A percentile compares a stretch with the other conserved stretches of the same genome.
phyloP scores from a whole-genome alignment of 768 basidiomycete genomes.

The Tricholoma flavovirens region DNA sequence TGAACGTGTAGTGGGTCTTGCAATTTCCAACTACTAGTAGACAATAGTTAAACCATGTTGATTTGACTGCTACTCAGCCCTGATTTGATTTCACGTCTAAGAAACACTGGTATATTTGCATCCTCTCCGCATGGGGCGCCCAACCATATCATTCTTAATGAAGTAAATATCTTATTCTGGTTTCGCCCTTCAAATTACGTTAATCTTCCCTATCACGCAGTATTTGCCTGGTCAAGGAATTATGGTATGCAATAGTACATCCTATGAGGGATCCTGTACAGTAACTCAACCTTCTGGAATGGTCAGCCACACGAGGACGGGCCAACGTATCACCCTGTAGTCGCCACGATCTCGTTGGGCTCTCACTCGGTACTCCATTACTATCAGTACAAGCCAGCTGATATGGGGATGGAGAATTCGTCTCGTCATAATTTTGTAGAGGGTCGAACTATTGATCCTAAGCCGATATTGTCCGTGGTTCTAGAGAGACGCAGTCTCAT shows the following conservation, averaged over 20 bases:
- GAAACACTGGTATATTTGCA: conserved; percentile 56
- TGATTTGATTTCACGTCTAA: conserved; percentile 66
- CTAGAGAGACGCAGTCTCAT: conserved; percentile 84
- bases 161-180: conserved; percentile 37
- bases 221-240: conserved; percentile 92
- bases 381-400: conserved; percentile 50
- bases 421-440: conserved; percentile 17
- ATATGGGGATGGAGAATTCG: conserved; percentile 11
- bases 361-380: conserved; percentile 83
- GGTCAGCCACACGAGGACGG: conserved; percentile 89
- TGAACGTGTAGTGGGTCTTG: conserved; percentile 55
- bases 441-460: conserved; percentile 55
- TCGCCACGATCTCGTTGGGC: conserved; percentile 85
- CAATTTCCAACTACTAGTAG: conserved; percentile 2
- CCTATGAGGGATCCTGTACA: neutral
- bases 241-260: conserved; percentile 48
- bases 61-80: conserved; percentile 46
- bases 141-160: conserved; percentile 89
- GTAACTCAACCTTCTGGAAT: neutral
- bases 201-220: conserved; percentile 25
- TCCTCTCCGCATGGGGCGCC: conserved; percentile 59
- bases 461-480: conserved; percentile 65
- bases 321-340: conserved; percentile 79
- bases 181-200: neutral
- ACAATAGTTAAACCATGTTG: conserved; percentile 1